A percentile compares a stretch with the other conserved stretches of the same genome.
Conservation (phyloP, 805 yeast species). For the Candida xyloterini region DNA sequence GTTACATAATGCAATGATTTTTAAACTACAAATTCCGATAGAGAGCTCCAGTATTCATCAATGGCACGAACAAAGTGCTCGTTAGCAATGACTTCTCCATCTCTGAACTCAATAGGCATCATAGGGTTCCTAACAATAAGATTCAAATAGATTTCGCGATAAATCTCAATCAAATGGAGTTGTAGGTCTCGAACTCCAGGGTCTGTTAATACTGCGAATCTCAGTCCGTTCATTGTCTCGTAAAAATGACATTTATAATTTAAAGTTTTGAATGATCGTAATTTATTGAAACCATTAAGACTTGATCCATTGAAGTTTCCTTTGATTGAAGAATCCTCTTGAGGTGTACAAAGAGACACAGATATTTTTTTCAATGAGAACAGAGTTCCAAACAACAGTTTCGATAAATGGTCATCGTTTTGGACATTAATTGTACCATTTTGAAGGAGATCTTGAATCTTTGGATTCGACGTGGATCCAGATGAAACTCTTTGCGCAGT, state of each 20-base stretch:
- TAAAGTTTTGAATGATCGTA: conserved; percentile 59
- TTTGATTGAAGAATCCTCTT: neutral
- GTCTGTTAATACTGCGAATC: conserved; percentile 74
- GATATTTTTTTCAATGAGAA: conserved; percentile 77
- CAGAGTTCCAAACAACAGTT: conserved; percentile 80
- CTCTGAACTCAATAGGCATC: conserved; percentile 56
- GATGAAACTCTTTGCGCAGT: conserved; percentile 1
- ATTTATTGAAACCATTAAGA: conserved; percentile 32
- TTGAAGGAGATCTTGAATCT: conserved; percentile 12
- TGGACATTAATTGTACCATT: conserved; percentile 46
- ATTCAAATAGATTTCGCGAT: conserved; percentile 55
- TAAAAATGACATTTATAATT: conserved; percentile 74
- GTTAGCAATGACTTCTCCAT: conserved; percentile 52
- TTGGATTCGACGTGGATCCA: conserved; percentile 5
- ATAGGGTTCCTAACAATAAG: conserved; percentile 61
- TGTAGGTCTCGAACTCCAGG: conserved; percentile 53
- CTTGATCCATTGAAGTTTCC: conserved; percentile 10
- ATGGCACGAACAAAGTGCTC: conserved; percentile 53
- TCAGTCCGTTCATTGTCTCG: conserved; percentile 76
- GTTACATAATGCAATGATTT: neutral
- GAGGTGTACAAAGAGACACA: conserved; percentile 26
- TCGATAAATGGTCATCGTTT: conserved; percentile 67
- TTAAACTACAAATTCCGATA: conserved; percentile 24
- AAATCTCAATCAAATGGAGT: conserved; percentile 53
- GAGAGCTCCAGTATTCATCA: conserved; percentile 41